These are phyloP conservation scores for Prunus armeniaca DNA, from an alignment of 306 rosid genomes.

Conservation along the genomic window DNA sequence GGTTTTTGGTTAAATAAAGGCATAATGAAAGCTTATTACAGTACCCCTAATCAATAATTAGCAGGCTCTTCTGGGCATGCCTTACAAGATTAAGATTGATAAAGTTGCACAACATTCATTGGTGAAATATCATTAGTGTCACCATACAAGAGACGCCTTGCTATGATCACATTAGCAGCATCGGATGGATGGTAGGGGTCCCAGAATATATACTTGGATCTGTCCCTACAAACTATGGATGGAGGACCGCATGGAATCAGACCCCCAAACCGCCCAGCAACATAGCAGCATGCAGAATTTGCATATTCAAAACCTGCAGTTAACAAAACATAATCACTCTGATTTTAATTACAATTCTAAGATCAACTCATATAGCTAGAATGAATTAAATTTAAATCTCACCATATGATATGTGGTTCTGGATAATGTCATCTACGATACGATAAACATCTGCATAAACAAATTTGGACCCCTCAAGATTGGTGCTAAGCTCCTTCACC, in stretches of 20 bases:
- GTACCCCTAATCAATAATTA: no score
- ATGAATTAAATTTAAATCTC: neutral
- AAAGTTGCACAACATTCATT: constrained; percentile 42
- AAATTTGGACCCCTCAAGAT: constrained; percentile 42
- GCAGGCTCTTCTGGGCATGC: no score
- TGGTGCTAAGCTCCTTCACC: constrained; percentile 35
- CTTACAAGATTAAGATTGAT: neutral
- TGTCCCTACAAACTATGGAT: constrained; percentile 53
- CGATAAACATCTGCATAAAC: constrained; percentile 65
- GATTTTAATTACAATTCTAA: neutral
- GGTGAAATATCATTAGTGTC: constrained; percentile 49
- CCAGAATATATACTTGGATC: constrained; percentile 68
- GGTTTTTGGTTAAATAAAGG: no score
- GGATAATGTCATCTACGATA: constrained; percentile 50
- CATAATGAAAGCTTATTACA: no score
- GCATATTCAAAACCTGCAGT: constrained; percentile 51
- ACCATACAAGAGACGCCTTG: constrained; percentile 50
- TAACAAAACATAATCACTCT: neutral
- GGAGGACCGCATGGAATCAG: constrained; percentile 48
- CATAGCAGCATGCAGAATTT: constrained; percentile 55
- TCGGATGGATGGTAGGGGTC: constrained; percentile 69
- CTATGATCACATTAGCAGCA: constrained; percentile 49
- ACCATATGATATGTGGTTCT: constrained; percentile 49
- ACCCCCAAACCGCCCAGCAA: constrained; percentile 63
- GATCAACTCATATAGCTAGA: no score